Conservation (phyloP, 202 grass and related monocot species). For the Zoysia matrella region DNA sequence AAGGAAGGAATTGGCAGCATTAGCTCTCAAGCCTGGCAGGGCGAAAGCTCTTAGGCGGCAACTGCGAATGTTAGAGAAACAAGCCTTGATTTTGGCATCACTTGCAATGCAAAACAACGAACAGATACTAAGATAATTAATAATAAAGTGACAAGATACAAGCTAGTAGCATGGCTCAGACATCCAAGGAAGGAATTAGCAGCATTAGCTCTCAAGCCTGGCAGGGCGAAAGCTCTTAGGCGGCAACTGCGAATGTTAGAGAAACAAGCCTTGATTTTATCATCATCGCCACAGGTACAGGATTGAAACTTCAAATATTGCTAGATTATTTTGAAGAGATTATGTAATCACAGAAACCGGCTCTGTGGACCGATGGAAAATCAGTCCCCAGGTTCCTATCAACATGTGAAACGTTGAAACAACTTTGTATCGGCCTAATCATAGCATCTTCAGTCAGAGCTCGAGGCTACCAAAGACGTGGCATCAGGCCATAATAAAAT, state of each 20-base stretch:
- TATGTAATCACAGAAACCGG: slow-evolving; percentile 80
- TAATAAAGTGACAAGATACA: too few species aligned
- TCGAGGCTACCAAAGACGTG: slow-evolving; percentile 68
- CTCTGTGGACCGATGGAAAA: slow-evolving; percentile 56
- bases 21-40: slow-evolving; percentile 52
- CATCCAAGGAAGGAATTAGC: slow-evolving; percentile 58
- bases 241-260: slow-evolving; percentile 63
- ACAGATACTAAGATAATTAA: too few species aligned
- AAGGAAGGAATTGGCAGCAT: slow-evolving; percentile 57
- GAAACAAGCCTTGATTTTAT: slow-evolving; percentile 68
- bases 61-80: slow-evolving; percentile 73
- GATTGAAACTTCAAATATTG: neutral
- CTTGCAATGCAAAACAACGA: neutral
- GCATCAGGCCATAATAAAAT: slow-evolving; percentile 56
- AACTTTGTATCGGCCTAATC: slow-evolving; percentile 66
- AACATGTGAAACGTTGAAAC: slow-evolving; percentile 58
- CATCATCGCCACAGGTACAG: slow-evolving; percentile 29
- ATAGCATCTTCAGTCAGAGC: slow-evolving; percentile 79
- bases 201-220: slow-evolving; percentile 56
- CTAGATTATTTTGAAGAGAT: fast-evolving
- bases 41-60: slow-evolving; percentile 56
- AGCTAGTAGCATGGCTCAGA: slow-evolving; percentile 24
- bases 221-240: slow-evolving; percentile 57
- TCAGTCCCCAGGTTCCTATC: slow-evolving; percentile 83
- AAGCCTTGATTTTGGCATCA: slow-evolving; percentile 61